Evolutionary conservation across 306 rosid genomes (phyloP).

Genomic region (Hylodesmum podocarpum): DNA sequence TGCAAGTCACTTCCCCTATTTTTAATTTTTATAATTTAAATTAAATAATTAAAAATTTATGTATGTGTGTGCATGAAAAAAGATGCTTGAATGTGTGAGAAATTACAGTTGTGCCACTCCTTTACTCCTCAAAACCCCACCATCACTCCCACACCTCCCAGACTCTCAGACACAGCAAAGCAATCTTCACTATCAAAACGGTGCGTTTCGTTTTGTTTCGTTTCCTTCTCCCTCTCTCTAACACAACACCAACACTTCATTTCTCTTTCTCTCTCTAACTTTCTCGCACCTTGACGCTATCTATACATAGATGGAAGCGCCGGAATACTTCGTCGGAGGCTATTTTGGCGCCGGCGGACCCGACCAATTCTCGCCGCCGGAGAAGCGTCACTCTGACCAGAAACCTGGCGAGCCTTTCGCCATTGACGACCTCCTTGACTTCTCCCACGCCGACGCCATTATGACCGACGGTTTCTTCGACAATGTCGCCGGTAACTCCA

Average conservation of each 20-base stretch:
- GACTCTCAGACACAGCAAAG: constrained; percentile 21
- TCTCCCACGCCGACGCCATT: constrained; percentile 77
- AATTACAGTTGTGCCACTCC: constrained; percentile 55
- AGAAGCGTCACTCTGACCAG: constrained; percentile 45
- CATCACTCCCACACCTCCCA: constrained; percentile 40
- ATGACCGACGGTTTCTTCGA: constrained; percentile 68
- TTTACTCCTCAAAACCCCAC: constrained; percentile 82
- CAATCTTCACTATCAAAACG: constrained; percentile 19
- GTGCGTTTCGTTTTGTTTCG: not conserved
- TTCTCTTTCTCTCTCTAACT: constrained; percentile 4
- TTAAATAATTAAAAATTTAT: constrained; percentile 41
- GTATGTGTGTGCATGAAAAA: constrained; percentile 49
- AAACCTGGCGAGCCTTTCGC: constrained; percentile 65
- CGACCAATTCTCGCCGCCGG: constrained; percentile 45
- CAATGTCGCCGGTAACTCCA: constrained; percentile 62
- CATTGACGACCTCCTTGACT: constrained; percentile 82
- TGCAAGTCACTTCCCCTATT: constrained; percentile 66
- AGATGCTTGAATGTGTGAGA: constrained; percentile 34
- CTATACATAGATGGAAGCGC: constrained; percentile 59
- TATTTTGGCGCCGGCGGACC: constrained; percentile 48
- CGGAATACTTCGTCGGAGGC: constrained; percentile 62
- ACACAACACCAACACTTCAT: not conserved
- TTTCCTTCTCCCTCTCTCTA: constrained; percentile 25
- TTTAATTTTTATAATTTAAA: constrained; percentile 4
- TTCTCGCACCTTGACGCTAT: not conserved